Percentiles rank a stretch among this genome's conserved stretches.
Conservation (phyloP, 2,329 filamentous ascomycete species). For the Sclerotinia spermophila region DNA sequence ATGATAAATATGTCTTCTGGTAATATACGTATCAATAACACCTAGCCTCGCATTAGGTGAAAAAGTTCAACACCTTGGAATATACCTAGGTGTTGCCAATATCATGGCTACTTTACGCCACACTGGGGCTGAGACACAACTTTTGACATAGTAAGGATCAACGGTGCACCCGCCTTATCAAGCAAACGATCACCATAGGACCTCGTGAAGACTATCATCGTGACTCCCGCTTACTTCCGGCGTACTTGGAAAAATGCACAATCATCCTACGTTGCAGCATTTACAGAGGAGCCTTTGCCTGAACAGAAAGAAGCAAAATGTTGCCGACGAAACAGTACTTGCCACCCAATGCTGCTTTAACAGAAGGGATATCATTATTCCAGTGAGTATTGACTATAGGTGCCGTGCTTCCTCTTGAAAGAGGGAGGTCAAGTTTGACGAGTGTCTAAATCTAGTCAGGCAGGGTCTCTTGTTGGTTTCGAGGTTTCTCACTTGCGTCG, state of each 20-base stretch:
- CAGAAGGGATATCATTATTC: background rate
- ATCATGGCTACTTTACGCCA: background rate
- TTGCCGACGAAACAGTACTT: background rate
- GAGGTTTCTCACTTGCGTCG: background rate
- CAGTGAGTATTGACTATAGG: background rate
- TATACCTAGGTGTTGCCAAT: background rate
- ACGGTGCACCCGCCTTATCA: background rate
- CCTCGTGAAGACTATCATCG: background rate
- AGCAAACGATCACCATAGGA: slow-evolving; percentile 7
- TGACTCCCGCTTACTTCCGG: background rate
- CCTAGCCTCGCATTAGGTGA: background rate
- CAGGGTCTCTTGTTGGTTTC: background rate
- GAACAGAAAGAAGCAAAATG: background rate
- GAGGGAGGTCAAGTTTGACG: background rate
- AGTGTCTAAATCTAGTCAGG: background rate
- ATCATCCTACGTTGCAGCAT: background rate
- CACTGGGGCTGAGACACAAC: slow-evolving; percentile 4
- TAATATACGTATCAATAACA: background rate
- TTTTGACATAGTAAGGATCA: background rate
- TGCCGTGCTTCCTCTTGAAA: background rate
- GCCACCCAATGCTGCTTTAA: slow-evolving; percentile 18
- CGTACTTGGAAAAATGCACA: background rate
- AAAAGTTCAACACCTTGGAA: background rate
- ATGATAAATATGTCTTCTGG: background rate
- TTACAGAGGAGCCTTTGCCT: slow-evolving; percentile 5